These are phyloP conservation scores for Dendrobium catenatum DNA, from an alignment of 106 monocot species.

Conservation along the genomic window DNA sequence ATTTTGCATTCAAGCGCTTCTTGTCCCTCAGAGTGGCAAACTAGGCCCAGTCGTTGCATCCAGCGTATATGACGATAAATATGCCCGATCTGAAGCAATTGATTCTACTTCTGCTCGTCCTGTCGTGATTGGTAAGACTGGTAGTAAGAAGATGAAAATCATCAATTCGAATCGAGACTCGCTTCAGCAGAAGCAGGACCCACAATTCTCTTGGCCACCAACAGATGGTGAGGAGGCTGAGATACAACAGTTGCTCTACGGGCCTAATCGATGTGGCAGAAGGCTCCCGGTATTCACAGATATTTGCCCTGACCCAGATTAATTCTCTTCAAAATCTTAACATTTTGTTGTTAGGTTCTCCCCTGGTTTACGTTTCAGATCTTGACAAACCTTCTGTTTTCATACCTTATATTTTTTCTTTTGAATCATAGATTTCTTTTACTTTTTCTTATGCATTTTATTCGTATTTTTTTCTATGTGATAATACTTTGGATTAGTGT, in stretches of 20 bases:
- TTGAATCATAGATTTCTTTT: no score
- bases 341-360: no score
- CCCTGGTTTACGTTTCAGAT: no score
- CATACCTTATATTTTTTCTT: no score
- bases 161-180: neutral
- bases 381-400: no score
- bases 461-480: no score
- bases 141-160: neutral
- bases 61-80: neutral
- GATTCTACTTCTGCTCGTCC: neutral
- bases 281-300: neutral
- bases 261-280: neutral
- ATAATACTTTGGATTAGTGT: no score
- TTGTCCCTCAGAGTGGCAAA: conserved; percentile 1
- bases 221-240: neutral
- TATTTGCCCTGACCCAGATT: conserved; percentile 32
- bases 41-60: neutral
- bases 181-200: neutral
- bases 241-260: neutral
- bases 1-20: neutral
- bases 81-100: neutral
- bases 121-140: neutral
- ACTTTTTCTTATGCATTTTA: no score
- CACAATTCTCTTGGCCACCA: conserved; percentile 2
- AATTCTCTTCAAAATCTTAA: conserved; percentile 29